Conservation (phyloP, 805 yeast species). For the Yamadazyma akitaensis region DNA sequence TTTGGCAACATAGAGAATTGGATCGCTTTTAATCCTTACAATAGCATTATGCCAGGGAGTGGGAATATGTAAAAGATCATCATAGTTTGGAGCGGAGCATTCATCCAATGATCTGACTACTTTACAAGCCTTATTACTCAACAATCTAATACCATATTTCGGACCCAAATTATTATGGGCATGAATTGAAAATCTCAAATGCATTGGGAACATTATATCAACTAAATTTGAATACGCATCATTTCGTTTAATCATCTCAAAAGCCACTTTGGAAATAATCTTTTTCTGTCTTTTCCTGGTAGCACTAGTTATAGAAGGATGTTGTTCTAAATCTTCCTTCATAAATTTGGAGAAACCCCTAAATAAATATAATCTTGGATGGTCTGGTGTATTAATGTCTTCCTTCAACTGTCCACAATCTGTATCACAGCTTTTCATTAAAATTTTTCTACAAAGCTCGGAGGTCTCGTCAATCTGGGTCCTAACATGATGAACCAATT, state of each 20-base stretch:
- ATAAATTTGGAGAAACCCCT: conserved; percentile 60
- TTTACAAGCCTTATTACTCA: conserved; percentile 42
- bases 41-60: conserved; percentile 66
- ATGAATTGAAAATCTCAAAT: conserved; percentile 57
- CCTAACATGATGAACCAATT: conserved; percentile 29
- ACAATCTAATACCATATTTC: conserved; percentile 53
- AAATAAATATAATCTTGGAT: conserved; percentile 50
- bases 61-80: conserved; percentile 58
- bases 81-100: conserved; percentile 37
- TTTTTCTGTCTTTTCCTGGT: conserved; percentile 51
- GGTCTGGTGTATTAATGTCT: conserved; percentile 36
- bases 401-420: conserved; percentile 31
- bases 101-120: conserved; percentile 46
- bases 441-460: conserved; percentile 34
- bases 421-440: conserved; percentile 39
- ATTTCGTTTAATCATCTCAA: conserved; percentile 61
- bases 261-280: conserved; percentile 50
- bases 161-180: conserved; percentile 61
- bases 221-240: conserved; percentile 65
- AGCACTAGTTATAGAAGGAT: conserved; percentile 33
- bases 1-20: conserved; percentile 25
- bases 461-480: conserved; percentile 31
- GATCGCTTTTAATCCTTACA: conserved; percentile 36
- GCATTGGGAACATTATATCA: conserved; percentile 57
- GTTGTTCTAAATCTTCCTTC: conserved; percentile 52